Evolutionary conservation across 1,284 basidiomycete species (phyloP), one percentile per base, ranked within the genome.

Genomic region (Sporisorium exsertum): DNA sequence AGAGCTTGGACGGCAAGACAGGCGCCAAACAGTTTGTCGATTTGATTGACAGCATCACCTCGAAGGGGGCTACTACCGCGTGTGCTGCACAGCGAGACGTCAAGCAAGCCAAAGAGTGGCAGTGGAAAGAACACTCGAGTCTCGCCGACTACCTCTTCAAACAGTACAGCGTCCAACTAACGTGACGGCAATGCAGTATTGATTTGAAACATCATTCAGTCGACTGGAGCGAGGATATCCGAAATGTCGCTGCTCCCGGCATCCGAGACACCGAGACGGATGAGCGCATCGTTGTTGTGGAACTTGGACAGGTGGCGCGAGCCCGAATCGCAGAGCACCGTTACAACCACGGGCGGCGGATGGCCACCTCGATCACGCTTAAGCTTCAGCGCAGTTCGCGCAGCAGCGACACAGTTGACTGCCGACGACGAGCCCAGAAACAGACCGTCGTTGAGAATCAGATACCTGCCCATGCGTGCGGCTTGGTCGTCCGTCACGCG

Each of bases 391-490:
- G 83, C 83, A 1, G 80, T 83, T 3, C 77, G 57, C 13, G 97
- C 89, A 74, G 92, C 94, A 0, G 95, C 93, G 16, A 97, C 91
- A 35, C 98, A 89, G 84, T 99, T 99, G 83, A 95, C 97, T 0
- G 97, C 96, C 77, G 94, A 95, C 63, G 94, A 97, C 0, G 94
- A 97, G 5, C 97, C 97, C 24, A 99, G 88, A 87, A 97, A 98
- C 12, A 99, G 87, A 0, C 96, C 97, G 78, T 99, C 97, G 64
- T 80, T 78, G 37, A 78, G 58, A 18, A 82, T 80, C 16, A 84
- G 58, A 58, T 71, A 77, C 13, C 84, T 40, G 1, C 81, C 79
- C 83, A 85, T 85, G 2, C 80, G 40, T 0, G 82, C 79, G 12
- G 84, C 84, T 59, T 84, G 73, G 26, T 84, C 81, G 58, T 85